Evolutionary conservation across 1,139 yeast species (phyloP).

Genomic region (Sporopachydermia cereana): DNA sequence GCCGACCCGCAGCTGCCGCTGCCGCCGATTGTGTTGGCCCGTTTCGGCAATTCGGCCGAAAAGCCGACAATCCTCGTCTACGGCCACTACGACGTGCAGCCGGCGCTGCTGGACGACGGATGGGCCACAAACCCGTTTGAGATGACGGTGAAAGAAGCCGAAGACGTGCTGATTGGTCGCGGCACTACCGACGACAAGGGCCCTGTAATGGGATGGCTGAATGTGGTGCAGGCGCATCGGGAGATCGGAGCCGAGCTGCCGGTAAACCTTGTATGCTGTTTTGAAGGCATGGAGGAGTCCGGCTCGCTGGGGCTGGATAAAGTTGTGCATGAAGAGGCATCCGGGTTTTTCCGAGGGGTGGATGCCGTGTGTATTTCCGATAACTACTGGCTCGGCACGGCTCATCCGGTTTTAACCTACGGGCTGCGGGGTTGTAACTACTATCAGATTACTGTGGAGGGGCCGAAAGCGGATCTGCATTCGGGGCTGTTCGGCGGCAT

Average conservation of each 20-base stretch:
- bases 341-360: constrained; percentile 67
- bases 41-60: constrained; percentile 67
- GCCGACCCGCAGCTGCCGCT: constrained; percentile 50
- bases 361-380: constrained; percentile 95
- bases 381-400: constrained; percentile 97
- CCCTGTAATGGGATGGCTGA: constrained; percentile 95
- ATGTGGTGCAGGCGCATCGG: constrained; percentile 81
- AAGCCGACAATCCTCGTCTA: constrained; percentile 85
- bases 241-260: constrained; percentile 82
- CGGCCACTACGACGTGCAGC: constrained; percentile 98
- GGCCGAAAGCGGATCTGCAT: constrained; percentile 96
- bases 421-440: constrained; percentile 96
- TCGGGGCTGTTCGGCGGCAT: constrained; percentile 97
- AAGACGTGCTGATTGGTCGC: constrained; percentile 65
- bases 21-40: constrained; percentile 88
- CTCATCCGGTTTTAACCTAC: constrained; percentile 91
- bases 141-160: constrained; percentile 42
- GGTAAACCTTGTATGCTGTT: constrained; percentile 82
- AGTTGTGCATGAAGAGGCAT: constrained; percentile 69
- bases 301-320: constrained; percentile 89
- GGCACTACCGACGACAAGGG: constrained; percentile 98
- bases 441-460: constrained; percentile 69
- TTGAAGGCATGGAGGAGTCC: constrained; percentile 98
- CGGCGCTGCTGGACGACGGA: constrained; percentile 86
- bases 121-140: constrained; percentile 91